Base-by-base conservation (phyloP, 139 green algal species). In the Dunaliella primolecta region DNA sequence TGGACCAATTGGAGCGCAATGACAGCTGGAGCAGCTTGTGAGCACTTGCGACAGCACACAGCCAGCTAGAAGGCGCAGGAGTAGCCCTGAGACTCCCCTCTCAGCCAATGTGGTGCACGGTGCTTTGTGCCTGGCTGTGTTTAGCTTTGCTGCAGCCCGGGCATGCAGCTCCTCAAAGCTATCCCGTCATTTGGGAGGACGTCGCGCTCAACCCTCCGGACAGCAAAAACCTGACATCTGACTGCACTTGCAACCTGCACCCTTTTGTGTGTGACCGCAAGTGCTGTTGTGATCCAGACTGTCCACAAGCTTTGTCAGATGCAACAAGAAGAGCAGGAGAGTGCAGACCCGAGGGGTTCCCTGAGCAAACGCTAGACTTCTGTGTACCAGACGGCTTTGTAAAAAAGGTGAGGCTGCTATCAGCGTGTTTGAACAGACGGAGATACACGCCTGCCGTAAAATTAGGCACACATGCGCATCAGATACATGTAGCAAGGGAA, bases 211-310 rank as follows among this genome's bases (percentile, higher is more conserved):
- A 25, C 46, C 46, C 46, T 25, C 7, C 46, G 15, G 46, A 27
- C 0, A 72, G 77, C 30, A 85, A 81, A 3, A 89, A 89, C 90
- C 75, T 93, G 3, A 90, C 83, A 33, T 72, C 85, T 3, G 88
- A 81, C 75, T 93, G 90, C 83, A 86, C 84, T 1, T 93, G 90
- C 75, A 78, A 90, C 70, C 83, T 91, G 1, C 56, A 78, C 0
- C 37, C 78, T 3, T 70, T 75, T 30, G 81, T 82, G 11, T 93
- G 90, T 84, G 85, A 89, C 77, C 74, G 82, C 0, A 79, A 81
- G 23, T 93, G 90, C 87, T 93, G 90, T 81, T 93, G 90, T 56
- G 90, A 93, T 64, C 35, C 83, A 15, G 36, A 77, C 37, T 93
- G 90, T 82, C 75, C 84, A 25, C n/a, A n/a, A 30, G 70, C 32